phyloP scores from a whole-genome alignment of 1,139 yeast species.

The Zygoascus meyerae region DNA sequence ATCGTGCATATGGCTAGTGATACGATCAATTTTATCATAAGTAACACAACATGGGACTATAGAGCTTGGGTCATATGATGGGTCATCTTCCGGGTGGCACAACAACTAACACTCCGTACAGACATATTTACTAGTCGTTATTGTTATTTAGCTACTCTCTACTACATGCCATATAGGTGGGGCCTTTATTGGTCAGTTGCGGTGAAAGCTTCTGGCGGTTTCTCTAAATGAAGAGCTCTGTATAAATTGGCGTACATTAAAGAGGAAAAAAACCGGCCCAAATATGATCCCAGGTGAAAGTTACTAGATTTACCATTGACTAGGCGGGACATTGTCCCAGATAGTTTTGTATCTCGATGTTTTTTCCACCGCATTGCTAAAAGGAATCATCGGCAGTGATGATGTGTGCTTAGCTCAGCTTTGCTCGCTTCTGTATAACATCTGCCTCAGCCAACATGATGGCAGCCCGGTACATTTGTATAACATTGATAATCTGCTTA shows the following conservation, averaged over 20 bases:
- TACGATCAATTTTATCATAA: not conserved
- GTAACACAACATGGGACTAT: not conserved
- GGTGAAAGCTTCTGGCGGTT: not conserved
- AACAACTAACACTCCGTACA: too few species aligned
- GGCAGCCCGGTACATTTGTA: constrained; percentile 86
- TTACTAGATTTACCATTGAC: too few species aligned
- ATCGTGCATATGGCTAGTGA: too few species aligned
- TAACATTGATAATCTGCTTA: constrained; percentile 84
- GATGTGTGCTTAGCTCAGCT: too few species aligned
- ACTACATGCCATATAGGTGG: constrained; percentile 7
- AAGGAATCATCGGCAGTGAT: too few species aligned
- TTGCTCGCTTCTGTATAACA: constrained; percentile 48
- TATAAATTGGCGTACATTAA: constrained; percentile 7
- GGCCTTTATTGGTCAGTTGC: not conserved
- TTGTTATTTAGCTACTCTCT: constrained; percentile 1
- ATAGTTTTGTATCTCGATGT: too few species aligned
- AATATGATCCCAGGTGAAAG: too few species aligned
- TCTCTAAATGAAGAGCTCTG: constrained; percentile 1
- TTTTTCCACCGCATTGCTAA: too few species aligned
- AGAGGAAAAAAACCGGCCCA: too few species aligned
- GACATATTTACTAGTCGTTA: not conserved
- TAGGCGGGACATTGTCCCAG: too few species aligned
- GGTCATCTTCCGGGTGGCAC: too few species aligned
- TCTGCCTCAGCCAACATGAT: constrained; percentile 73
- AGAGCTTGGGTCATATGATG: too few species aligned